These are phyloP conservation scores for Diaporthe helianthi DNA, from an alignment of 2,329 filamentous ascomycete genomes.

Conservation along the genomic window DNA sequence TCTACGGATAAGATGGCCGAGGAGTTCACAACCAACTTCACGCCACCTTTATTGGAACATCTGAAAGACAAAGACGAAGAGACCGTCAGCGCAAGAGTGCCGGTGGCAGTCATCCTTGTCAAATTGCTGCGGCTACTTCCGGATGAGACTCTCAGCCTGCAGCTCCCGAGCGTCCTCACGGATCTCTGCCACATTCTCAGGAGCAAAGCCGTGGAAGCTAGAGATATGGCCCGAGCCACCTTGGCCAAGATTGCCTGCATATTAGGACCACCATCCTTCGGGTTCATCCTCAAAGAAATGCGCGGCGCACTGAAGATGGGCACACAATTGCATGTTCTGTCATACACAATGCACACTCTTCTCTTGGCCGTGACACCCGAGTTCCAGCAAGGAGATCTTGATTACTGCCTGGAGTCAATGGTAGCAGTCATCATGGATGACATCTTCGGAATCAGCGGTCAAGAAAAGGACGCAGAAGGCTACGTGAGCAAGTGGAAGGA, in stretches of 20 bases:
- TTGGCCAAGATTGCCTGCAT: constrained; percentile 82
- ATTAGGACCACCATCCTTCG: constrained; percentile 82
- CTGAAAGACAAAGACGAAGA: constrained; percentile 94
- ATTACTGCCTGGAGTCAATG: constrained; percentile 83
- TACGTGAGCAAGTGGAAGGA: constrained; percentile 97
- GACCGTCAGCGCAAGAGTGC: constrained; percentile 90
- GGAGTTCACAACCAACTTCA: constrained; percentile 76
- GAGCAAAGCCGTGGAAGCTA: constrained; percentile 85
- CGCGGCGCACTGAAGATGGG: constrained; percentile 82
- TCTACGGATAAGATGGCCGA: constrained; percentile 69
- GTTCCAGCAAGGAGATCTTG: constrained; percentile 81
- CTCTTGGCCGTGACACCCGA: constrained; percentile 76
- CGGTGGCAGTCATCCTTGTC: constrained; percentile 86
- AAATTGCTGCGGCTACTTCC: constrained; percentile 87
- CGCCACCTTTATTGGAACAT: constrained; percentile 82
- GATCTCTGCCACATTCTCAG: constrained; percentile 93
- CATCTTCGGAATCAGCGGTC: constrained; percentile 88
- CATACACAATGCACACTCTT: constrained; percentile 93
- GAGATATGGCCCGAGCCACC: constrained; percentile 90
- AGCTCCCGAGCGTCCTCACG: constrained; percentile 82
- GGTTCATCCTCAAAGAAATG: constrained; percentile 92
- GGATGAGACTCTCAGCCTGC: constrained; percentile 72
- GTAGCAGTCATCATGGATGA: constrained; percentile 94
- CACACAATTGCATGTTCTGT: constrained; percentile 93
- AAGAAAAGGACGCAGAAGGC: constrained; percentile 96